Base-by-base conservation (phyloP, 257 asterid species). In the Plantago major region DNA sequence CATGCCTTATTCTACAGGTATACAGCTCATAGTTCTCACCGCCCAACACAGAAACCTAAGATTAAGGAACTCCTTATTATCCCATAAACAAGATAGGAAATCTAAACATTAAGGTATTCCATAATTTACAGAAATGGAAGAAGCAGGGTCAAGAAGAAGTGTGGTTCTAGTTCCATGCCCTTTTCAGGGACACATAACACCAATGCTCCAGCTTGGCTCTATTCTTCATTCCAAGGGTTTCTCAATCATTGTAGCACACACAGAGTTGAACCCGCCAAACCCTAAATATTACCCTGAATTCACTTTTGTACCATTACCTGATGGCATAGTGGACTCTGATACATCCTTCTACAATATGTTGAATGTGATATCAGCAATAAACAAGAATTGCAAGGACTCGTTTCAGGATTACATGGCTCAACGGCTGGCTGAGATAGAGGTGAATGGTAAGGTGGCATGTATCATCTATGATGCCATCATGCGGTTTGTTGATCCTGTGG, bases 121-220 rank as follows among this genome's bases (percentile, higher is more conserved):
- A 14, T 14, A 15, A 18, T 33, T 33, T 33, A 47, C 1, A n/a
- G 11, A 52, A 45, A 71, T 71, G 76, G 68, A 42, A 22, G 38
- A 11, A 7, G 4, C 22, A 55, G 63, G 37, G 13, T 11, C 45
- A 10, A 9, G 63, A 55, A 42, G 13, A 10, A 7, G 55, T 4
- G 65, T 76, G 28, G 66, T 76, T 6, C 62, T 77, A 10, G 76
- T 79, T 14, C 88, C 83, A 4, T 61, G 28, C 60, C 90, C 84
- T 6, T 76, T 63, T 62, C 84, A 76, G 28, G 87, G 90, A 14
- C 90, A 80, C 72, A 3, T 78, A 5, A 83, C 84, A 5, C 87
- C 87, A 1, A 83, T 81, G 87, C 81, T 80, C 26, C 87, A 81
- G 28, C 63, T 80, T 7, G 85, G 75, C 4, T 19, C 60, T 1